Conservation (phyloP, 306 rosid genomes). For the Acacia crassicarpa region DNA sequence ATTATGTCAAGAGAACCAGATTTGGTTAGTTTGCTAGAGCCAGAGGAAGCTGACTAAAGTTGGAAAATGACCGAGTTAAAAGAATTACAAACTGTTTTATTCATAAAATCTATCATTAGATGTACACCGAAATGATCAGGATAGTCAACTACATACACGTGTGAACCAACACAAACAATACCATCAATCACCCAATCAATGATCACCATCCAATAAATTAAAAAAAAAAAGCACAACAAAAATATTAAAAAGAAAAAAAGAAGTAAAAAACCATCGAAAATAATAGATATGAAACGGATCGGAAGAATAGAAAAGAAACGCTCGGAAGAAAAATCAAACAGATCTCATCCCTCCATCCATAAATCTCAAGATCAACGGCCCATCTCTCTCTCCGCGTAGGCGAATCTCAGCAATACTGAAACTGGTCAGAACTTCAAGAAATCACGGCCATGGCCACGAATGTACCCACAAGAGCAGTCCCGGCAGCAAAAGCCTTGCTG, state of each 20-base stretch:
- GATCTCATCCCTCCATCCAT: conserved; percentile 61
- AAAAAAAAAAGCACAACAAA: neutral
- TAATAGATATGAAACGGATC: conserved; percentile 14
- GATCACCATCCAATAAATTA: conserved; percentile 21
- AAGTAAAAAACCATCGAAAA: conserved; percentile 1
- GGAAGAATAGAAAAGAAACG: neutral
- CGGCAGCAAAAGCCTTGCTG: conserved; percentile 51
- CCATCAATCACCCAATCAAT: conserved; percentile 57
- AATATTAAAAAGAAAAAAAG: neutral
- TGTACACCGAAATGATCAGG: conserved; percentile 59
- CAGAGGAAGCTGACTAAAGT: neutral
- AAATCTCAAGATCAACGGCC: conserved; percentile 32
- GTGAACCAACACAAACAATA: conserved; percentile 46
- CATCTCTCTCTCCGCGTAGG: conserved; percentile 35
- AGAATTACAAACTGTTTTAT: conserved; percentile 71
- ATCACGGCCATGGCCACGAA: conserved; percentile 56
- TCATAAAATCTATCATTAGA: conserved; percentile 46
- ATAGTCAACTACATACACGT: conserved; percentile 67
- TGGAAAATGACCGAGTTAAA: conserved; percentile 17
- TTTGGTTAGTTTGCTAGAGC: neutral
- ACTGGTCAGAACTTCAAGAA: conserved; percentile 34
- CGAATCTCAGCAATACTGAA: conserved; percentile 3
- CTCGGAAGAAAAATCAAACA: conserved; percentile 38
- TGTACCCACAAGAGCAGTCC: conserved; percentile 63
- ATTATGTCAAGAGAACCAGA: neutral